These are phyloP conservation scores for Russula abietina DNA, from an alignment of 768 basidiomycete genomes.

Conservation along the genomic window DNA sequence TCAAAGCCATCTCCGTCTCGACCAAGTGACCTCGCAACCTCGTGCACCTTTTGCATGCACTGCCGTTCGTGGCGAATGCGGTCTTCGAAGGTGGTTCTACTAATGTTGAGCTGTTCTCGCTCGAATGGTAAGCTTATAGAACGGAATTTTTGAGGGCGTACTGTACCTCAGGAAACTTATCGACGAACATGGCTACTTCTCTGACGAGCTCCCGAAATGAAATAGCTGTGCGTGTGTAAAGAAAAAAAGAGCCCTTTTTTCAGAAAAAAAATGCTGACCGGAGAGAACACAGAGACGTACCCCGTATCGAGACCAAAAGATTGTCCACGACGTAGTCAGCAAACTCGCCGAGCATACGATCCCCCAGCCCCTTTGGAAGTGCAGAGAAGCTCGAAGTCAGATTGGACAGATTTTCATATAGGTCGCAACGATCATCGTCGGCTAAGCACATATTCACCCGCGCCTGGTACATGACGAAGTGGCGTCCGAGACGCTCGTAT, in stretches of 20 bases:
- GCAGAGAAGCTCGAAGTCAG: not conserved
- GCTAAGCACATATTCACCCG: not conserved
- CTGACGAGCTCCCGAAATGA: not conserved
- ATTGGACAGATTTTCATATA: not conserved
- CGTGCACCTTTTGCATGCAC: not conserved
- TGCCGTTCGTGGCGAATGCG: not conserved
- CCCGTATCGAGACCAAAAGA: not conserved
- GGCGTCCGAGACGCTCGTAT: not conserved
- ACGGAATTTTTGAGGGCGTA: not conserved
- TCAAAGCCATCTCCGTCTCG: not conserved
- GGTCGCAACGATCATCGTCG: not conserved
- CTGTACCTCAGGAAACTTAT: not conserved
- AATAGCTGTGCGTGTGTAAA: not conserved
- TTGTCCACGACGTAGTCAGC: not conserved
- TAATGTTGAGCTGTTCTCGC: not conserved
- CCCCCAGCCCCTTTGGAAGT: not conserved
- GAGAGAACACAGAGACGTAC: not conserved
- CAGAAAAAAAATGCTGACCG: not conserved
- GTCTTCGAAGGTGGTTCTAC: fast-evolving
- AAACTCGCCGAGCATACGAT: not conserved
- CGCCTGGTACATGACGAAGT: not conserved
- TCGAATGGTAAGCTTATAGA: not conserved
- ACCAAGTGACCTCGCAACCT: not conserved
- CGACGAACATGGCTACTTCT: not conserved
- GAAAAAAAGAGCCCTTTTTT: not conserved